These are phyloP conservation scores for Xylaria scruposa DNA, from an alignment of 495 filamentous ascomycete species.

Conservation along the genomic window DNA sequence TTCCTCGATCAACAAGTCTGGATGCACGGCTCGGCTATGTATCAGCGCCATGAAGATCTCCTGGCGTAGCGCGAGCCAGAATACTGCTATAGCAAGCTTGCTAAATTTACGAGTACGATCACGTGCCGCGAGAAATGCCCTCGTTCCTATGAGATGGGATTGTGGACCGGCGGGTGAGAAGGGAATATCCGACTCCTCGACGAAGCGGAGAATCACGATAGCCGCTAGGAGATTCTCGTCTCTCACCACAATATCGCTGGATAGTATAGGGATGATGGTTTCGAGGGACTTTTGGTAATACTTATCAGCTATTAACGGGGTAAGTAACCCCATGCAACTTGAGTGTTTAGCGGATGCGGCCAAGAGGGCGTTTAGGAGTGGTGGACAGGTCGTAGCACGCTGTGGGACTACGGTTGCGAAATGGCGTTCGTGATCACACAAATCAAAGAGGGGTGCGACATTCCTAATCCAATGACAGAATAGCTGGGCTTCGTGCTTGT, in stretches of 20 bases:
- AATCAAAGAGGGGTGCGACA: conserved; percentile 22
- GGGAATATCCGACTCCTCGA: conserved; percentile 38
- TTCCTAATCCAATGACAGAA: conserved; percentile 17
- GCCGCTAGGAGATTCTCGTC: conserved; percentile 46
- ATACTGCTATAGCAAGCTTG: conserved; percentile 41
- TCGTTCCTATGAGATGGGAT: conserved; percentile 31
- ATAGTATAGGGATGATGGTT: conserved; percentile 36
- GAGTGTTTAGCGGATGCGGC: conserved; percentile 28
- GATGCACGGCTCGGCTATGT: conserved; percentile 41
- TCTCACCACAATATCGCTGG: conserved; percentile 39
- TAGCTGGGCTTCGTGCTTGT: conserved; percentile 6
- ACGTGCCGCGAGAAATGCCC: conserved; percentile 16
- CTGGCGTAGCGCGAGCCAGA: conserved; percentile 45
- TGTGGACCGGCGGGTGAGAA: conserved; percentile 3
- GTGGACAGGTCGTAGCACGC: conserved; percentile 40
- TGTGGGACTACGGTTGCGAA: conserved; percentile 42
- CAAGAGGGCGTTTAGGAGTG: conserved; percentile 41
- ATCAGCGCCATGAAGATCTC: conserved; percentile 43
- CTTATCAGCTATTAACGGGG: conserved; percentile 9
- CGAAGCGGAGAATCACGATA: conserved; percentile 45
- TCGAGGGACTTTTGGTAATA: conserved; percentile 18
- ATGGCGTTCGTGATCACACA: conserved; percentile 24
- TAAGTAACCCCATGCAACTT: not conserved
- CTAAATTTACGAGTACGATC: conserved; percentile 14
- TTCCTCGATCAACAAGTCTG: conserved; percentile 36